Evolutionary conservation across 208 protist genomes (phyloP), one percentile per base, ranked within the genome.

Genomic region (Trypanosoma caninum): DNA sequence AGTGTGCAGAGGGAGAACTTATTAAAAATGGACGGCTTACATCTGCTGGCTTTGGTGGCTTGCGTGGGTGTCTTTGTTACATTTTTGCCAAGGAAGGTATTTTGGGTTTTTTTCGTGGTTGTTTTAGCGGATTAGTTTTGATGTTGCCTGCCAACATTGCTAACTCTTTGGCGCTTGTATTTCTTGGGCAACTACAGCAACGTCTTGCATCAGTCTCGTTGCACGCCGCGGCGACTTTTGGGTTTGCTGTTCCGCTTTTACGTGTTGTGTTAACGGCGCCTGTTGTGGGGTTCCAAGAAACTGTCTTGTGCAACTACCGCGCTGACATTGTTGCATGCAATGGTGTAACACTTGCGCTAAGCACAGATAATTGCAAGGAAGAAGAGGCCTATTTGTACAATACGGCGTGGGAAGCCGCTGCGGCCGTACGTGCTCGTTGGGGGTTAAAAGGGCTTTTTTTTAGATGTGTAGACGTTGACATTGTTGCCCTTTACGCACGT

Each of bases 401-500:
- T 16, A 53, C 60, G 16, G 23, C 60, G 23, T 40, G 27, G 30
- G 60, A 67, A 28, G 60, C 51, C 0, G 38, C 51, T 10, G 41
- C 37, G 13, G 60, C 38, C 18, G 51, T 67, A 14, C n/a, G 22
- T 11, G 41, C 30, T 1, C 16, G 22, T 27, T 63, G n/a, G 7
- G 64, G 64, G 13, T 63, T 33, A 56, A 45, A 44, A 13, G 46
- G 59, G 5, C 40, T 78, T 30, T 65, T 72, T 22, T 54, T 55
- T 34, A 72, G 69, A 23, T 64, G 78, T n/a, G 47, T 78, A 2
- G 78, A 80, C 20, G 61, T 77, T 16, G 73, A 77, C 47, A 41
- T 84, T 30, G 51, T 38, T 6, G 54, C 60, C 25, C 25, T 55
- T 6, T 57, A 57, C 40, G 27, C 38, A 25, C 59, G 63, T 25